These are phyloP conservation scores for Crithidia sp. DNA, from an alignment of 208 protist genomes.

Conservation along the genomic window DNA sequence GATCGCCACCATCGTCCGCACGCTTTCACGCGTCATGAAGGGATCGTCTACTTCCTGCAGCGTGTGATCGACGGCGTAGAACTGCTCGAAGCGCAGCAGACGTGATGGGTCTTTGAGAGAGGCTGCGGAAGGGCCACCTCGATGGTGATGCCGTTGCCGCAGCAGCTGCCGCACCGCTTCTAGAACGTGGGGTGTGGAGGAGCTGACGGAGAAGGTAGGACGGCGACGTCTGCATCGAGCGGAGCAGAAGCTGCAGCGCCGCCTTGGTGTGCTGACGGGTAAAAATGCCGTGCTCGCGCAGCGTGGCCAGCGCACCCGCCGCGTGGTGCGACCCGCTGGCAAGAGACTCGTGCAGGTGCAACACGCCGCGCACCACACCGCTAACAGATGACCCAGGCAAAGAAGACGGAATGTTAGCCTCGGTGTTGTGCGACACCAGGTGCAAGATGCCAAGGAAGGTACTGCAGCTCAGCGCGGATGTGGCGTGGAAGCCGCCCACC, in stretches of 20 bases:
- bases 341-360: conserved; percentile 48
- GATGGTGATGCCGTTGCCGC: background rate
- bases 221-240: conserved; percentile 28
- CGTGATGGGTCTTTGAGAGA: conserved; percentile 14
- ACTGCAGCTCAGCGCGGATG: conserved; percentile 35
- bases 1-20: conserved; percentile 40
- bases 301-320: conserved; percentile 53
- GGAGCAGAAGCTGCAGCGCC: conserved; percentile 42
- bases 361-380: conserved; percentile 18
- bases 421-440: conserved; percentile 3
- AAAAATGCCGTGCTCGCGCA: conserved; percentile 73
- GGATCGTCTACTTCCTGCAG: conserved; percentile 58
- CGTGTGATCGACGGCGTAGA: conserved; percentile 54
- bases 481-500: conserved; percentile 17
- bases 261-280: conserved; percentile 47
- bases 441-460: conserved; percentile 28
- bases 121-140: too few relatives aligned
- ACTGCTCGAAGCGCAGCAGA: conserved; percentile 62
- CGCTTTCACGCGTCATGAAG: conserved; percentile 36
- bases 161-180: too few relatives aligned
- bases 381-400: background rate
- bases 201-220: conserved; percentile 52
- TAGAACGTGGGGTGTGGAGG: conserved; percentile 12
- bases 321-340: conserved; percentile 61
- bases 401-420: background rate